Base-by-base conservation (phyloP, 2,329 filamentous ascomycete genomes). In the Monosporascus sp. region DNA sequence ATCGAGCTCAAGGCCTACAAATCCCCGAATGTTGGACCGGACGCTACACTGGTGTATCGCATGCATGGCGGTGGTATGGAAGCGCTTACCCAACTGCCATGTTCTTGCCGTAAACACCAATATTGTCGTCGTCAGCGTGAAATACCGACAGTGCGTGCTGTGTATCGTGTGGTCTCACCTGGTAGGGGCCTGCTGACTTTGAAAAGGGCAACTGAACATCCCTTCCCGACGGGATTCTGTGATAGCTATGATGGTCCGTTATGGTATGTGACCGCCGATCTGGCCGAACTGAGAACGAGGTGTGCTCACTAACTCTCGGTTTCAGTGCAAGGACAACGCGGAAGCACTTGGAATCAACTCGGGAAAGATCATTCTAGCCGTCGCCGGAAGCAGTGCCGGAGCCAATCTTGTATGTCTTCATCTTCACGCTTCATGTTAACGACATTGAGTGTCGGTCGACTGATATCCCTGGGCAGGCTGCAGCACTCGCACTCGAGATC, bases 311-410 rank as follows among this genome's bases (percentile, higher is more conserved):
- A 71, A 72, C 17, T 67, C 64, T 6, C 69, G 68, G 9, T 11
- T 31, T 2, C 64, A 74, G 56, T 78, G 75, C 58, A 70, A 78
- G 54, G 71, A 73, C 11, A 70, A 79, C 60, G 72, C 76, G 0
- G 69, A 49, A 54, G 62, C n/a, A 68, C 75, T 51, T 56, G 68
- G 65, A n/a, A 59, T 65, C 27, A 55, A 72, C 54, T 60, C 67
- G 0, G 65, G 70, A 44, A 68, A 64, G 17, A 66, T 80, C 6
- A 71, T 79, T 36, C 56, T 79, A 17, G 74, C 74, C 0, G 77
- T 79, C 15, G 74, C 74, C 0, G 77, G 77, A 14, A 75, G 77
- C 41, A 79, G 77, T 44, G 76, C 77, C 1, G 77, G 77, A 27
- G 77, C 72, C 5, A 79, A 79, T 48, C 62, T 79, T 4, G 73